Evolutionary conservation across 352 stramenopile genomes (phyloP), one percentile per base, ranked within the genome.

Genomic region (Phytophthora tentaculata): DNA sequence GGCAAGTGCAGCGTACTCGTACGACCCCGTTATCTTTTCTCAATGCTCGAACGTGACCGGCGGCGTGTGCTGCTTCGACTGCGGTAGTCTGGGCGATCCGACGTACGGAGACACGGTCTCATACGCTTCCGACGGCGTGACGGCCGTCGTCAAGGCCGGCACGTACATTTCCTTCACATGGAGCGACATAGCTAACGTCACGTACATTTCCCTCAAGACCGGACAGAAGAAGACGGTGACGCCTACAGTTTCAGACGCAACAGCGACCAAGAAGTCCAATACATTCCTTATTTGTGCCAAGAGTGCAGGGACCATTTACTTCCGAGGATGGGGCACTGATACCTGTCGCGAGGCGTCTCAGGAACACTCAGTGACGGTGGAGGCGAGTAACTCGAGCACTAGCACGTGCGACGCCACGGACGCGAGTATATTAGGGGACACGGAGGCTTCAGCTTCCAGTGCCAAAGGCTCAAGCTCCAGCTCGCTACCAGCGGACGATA

Each of bases 11-110:
- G 58, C 70, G 50, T 92, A 89, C 76, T 77, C 74, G 28, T 92
- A 92, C 74, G 84, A 92, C 69, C 82, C 84, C 26, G 48, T 89
- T 2, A 66, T 92, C 41, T 83, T 83, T 73, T 56, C 45, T 9
- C 71, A 92, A 59, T 92, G 84, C 59, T 64, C 74, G 17, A 77
- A 70, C 28, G 74, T 79, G 1, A 79, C 71, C 5, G 65, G 72
- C 26, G 82, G 84, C 23, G 76, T 92, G 47, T 92, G 84, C 70
- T 92, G 84, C 77, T 92, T 86, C 66, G 76, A 88, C 61, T 92
- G 84, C 71, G 77, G 79, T 9, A 71, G 61, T 16, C 76, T 83
- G 56, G 78, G 78, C 23, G 60, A 67, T 17, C 76, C 76, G 7
- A 48, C 56, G 47, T 80, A 76, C 13, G 62, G 65, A 24, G 67